phyloP scores from a whole-genome alignment of 768 basidiomycete species.

The Mycena amicta region DNA sequence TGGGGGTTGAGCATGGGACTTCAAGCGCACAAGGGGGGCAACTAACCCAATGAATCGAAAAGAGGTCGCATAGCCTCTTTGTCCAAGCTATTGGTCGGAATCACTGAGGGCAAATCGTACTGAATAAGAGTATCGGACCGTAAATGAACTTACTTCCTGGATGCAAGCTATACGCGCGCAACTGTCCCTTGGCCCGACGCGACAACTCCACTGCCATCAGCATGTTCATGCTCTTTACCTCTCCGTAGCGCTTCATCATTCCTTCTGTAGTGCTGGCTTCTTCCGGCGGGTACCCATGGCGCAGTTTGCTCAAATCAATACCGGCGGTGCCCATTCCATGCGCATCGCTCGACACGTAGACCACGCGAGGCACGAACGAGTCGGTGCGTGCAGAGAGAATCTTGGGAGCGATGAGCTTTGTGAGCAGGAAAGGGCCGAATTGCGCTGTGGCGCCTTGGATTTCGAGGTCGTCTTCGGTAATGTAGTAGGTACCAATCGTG shows the following conservation, averaged over 20 bases:
- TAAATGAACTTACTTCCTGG: constrained; percentile 10
- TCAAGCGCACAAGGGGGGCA: not conserved
- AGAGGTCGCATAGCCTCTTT: not conserved
- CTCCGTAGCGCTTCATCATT: constrained; percentile 1
- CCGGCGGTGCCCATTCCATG: constrained; percentile 12
- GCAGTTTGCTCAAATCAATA: constrained; percentile 12
- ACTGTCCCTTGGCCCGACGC: constrained; percentile 6
- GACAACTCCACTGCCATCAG: constrained; percentile 14
- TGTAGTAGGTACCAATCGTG: constrained; percentile 2
- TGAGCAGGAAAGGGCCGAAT: constrained; percentile 19
- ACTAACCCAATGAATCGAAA: constrained; percentile 1
- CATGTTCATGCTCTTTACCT: constrained; percentile 16
- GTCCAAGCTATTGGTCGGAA: constrained; percentile 12
- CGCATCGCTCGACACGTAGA: constrained; percentile 11
- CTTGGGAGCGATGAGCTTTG: constrained; percentile 12
- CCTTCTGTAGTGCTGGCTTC: not conserved
- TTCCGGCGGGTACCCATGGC: not conserved
- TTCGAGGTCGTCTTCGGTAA: constrained; percentile 11
- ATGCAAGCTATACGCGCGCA: constrained; percentile 10
- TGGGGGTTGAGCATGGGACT: not conserved
- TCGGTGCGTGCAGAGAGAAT: not conserved
- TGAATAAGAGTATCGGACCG: not conserved
- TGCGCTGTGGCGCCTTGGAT: constrained; percentile 13
- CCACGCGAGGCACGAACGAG: constrained; percentile 11
- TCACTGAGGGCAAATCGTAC: not conserved